A percentile compares a stretch with the other conserved stretches of the same genome.
Evolutionary conservation across 768 basidiomycete species (phyloP).

Genomic region (Pulveroboletus sp.): DNA sequence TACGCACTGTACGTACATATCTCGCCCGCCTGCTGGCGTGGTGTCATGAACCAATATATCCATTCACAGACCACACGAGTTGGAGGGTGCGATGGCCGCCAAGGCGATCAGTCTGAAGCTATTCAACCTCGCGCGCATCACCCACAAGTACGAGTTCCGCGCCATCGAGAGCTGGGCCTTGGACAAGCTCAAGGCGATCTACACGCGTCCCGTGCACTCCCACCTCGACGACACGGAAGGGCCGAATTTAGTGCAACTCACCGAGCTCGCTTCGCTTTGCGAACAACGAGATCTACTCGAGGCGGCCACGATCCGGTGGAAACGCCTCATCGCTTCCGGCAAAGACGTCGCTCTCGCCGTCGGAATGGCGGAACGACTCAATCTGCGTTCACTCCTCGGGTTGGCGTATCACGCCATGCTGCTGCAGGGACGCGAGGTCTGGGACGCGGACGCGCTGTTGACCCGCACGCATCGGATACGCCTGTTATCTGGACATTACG

Average conservation of each 20-base stretch:
- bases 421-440: conserved; percentile 45
- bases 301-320: conserved; percentile 43
- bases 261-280: conserved; percentile 50
- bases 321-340: conserved; percentile 42
- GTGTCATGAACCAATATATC: conserved; percentile 2
- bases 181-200: conserved; percentile 37
- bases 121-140: conserved; percentile 45
- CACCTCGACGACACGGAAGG: conserved; percentile 31
- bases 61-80: conserved; percentile 40
- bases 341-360: conserved; percentile 45
- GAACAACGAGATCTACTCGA: conserved; percentile 43
- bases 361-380: conserved; percentile 45
- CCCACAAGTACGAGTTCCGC: conserved; percentile 47
- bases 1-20: conserved; percentile 45
- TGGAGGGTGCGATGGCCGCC: conserved; percentile 40
- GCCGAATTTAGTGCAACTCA: conserved; percentile 44
- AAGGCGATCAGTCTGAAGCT: conserved; percentile 44
- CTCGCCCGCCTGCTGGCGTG: not conserved
- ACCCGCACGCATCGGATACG: conserved; percentile 48
- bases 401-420: conserved; percentile 51
- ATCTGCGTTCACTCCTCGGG: conserved; percentile 43
- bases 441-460: conserved; percentile 46
- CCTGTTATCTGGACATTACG: conserved; percentile 50
- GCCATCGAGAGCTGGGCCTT: conserved; percentile 44
- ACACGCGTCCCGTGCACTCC: conserved; percentile 29